Base-by-base conservation (phyloP, 2,329 filamentous ascomycete genomes). In the Hypocreales sp. region DNA sequence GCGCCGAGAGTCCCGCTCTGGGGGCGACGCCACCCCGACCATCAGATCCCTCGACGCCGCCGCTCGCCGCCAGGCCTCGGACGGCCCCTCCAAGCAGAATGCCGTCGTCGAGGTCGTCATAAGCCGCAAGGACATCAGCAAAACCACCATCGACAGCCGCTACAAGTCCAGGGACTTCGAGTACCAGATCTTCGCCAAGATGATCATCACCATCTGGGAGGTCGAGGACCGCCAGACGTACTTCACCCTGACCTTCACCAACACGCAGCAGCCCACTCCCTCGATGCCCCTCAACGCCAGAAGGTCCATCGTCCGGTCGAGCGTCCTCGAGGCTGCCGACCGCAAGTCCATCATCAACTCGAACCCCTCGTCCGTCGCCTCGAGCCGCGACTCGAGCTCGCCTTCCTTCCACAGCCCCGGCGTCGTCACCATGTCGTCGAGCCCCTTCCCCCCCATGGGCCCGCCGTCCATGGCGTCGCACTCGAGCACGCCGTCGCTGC, bases 141-240 rank as follows among this genome's bases (percentile, higher is more conserved):
- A 56, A 29, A 45, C 60, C 6, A 51, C 37, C 1, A 45, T 53
- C 15, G 48, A 53, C 13, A 39, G 41, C 14, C 46, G 41, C 15
- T 41, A 44, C 20, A 51, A 49, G 31, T 42, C 46, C 8, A 54
- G 51, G 33, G 47, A 48, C 12, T 48, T 46, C 6, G 48, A 54
- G 14, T 50, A 47, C 26, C 58, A 57, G 39, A 50, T 70, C 0
- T 68, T 69, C 35, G 74, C 79, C 14, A 77, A 75, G 36, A 80
- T 84, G 74, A 80, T 83, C 25, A 69, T 84, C 14, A 79, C 73
- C 1, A 67, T 80, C 6, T 86, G 78, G 74, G 64, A 70, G 33
- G 58, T 67, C n/a, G 67, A 78, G 21, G 69, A 79, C 22, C 61
- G 64, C 13, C 66, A 74, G 37, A 69, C 64, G 8, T 83, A 76